A percentile compares a stretch with the other conserved stretches of the same genome.
Conservation (phyloP, 495 filamentous ascomycete genomes). For the Rhizodiscina lignyota region DNA sequence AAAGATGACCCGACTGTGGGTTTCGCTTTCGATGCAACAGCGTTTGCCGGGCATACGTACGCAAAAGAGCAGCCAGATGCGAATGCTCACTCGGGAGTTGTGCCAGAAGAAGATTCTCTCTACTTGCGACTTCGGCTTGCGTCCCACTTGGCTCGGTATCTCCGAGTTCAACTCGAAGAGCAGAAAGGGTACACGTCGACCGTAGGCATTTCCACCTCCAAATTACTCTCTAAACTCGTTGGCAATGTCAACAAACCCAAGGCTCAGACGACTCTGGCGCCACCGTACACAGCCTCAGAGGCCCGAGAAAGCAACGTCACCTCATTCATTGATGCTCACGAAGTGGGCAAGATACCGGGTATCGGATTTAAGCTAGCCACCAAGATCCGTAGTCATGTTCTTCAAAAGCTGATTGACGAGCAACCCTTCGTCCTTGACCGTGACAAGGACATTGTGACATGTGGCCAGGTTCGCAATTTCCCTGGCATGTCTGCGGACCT, state of each 20-base stretch:
- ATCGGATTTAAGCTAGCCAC: constrained; percentile 68
- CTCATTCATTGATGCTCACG: constrained; percentile 56
- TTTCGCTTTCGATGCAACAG: constrained; percentile 58
- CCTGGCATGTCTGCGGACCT: constrained; percentile 40
- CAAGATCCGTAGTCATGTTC: constrained; percentile 45
- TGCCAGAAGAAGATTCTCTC: constrained; percentile 6
- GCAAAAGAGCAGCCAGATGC: constrained; percentile 17
- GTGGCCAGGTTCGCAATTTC: constrained; percentile 43
- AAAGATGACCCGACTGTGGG: constrained; percentile 58
- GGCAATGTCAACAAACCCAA: constrained; percentile 76
- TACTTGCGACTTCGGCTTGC: constrained; percentile 17
- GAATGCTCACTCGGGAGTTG: not conserved
- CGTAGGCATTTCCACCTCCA: constrained; percentile 76
- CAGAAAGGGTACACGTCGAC: constrained; percentile 74
- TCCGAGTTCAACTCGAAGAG: constrained; percentile 54
- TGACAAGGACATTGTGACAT: constrained; percentile 39
- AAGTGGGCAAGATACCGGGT: constrained; percentile 69
- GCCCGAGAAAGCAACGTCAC: constrained; percentile 31
- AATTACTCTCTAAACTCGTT: constrained; percentile 68
- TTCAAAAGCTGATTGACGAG: constrained; percentile 24
- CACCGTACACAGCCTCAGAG: constrained; percentile 27
- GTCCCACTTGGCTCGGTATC: constrained; percentile 53
- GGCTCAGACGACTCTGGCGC: constrained; percentile 66
- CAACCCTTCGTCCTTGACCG: constrained; percentile 20
- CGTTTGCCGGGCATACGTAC: constrained; percentile 38